These are phyloP conservation scores for Vinca minor DNA, from an alignment of 257 asterid species.

Conservation along the genomic window DNA sequence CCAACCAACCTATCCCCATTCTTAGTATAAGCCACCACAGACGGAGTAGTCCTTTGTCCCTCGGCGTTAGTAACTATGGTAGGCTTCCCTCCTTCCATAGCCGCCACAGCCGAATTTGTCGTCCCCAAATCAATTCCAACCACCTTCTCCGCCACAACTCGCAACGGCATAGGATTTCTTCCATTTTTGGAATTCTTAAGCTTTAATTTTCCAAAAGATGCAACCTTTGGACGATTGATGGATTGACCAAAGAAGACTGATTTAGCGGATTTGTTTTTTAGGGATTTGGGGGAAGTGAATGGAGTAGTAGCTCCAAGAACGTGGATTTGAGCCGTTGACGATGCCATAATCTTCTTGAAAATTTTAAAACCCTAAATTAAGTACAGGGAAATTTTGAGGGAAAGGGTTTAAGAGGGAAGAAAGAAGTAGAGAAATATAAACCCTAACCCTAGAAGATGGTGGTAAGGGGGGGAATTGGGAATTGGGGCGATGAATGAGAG, in stretches of 20 bases:
- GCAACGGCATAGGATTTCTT: constrained; percentile 20
- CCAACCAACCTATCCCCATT: constrained; percentile 76
- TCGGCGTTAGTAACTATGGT: constrained; percentile 80
- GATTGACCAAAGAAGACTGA: constrained; percentile 44
- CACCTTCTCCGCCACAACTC: constrained; percentile 80
- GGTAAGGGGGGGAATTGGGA: neutral
- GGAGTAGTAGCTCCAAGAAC: constrained; percentile 43
- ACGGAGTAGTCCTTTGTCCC: constrained; percentile 87
- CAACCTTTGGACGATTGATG: constrained; percentile 19
- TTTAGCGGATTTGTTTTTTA: constrained; percentile 20
- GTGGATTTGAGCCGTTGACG: constrained; percentile 55
- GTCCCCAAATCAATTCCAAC: constrained; percentile 90
- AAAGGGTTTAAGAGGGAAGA: neutral
- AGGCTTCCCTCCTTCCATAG: constrained; percentile 95
- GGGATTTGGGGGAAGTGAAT: constrained; percentile 26
- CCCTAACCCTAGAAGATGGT: constrained; percentile 6
- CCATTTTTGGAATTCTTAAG: constrained; percentile 25
- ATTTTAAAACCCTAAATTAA: neutral
- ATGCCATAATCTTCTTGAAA: constrained; percentile 11
- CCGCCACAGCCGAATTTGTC: constrained; percentile 87
- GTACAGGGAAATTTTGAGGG: neutral
- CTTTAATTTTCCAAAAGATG: constrained; percentile 34
- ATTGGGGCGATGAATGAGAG: neutral
- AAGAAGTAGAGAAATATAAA: neutral
- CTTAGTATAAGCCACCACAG: constrained; percentile 85